phyloP scores from a whole-genome alignment of 2,329 filamentous ascomycete species.

The Penicillium sp. region DNA sequence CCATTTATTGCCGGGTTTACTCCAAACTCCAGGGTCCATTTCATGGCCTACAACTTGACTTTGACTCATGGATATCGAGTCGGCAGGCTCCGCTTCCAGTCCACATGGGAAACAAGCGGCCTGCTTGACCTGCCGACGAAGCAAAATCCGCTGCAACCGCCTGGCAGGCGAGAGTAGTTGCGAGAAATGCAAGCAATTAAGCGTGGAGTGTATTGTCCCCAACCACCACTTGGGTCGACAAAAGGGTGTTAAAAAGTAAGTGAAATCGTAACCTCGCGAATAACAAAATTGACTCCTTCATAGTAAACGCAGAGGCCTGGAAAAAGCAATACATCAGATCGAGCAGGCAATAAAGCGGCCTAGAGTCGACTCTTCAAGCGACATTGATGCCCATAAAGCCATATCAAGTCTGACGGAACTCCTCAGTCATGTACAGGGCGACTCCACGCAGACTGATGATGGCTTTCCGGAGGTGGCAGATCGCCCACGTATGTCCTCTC shows the following conservation, averaged over 20 bases:
- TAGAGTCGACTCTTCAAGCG: slow-evolving; percentile 43
- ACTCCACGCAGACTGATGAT: slow-evolving; percentile 32
- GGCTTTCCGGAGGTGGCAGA: slow-evolving; percentile 34
- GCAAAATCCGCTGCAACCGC: slow-evolving; percentile 66
- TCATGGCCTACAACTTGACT: not conserved
- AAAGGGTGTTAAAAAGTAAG: slow-evolving; percentile 72
- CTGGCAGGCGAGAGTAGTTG: slow-evolving; percentile 52
- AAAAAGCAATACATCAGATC: slow-evolving; percentile 70
- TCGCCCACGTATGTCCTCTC: slow-evolving; percentile 20
- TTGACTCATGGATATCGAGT: slow-evolving; percentile 17
- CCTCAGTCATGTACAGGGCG: slow-evolving; percentile 47
- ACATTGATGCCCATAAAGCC: slow-evolving; percentile 44
- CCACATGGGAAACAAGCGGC: slow-evolving; percentile 44
- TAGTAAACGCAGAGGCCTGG: slow-evolving; percentile 69
- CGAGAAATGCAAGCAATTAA: slow-evolving; percentile 58
- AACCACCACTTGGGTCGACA: slow-evolving; percentile 70
- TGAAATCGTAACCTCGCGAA: slow-evolving; percentile 20
- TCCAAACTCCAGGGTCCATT: too few species aligned
- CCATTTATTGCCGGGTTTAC: too few species aligned
- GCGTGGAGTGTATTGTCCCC: slow-evolving; percentile 63
- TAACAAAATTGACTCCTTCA: slow-evolving; percentile 12
- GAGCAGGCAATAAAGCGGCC: slow-evolving; percentile 64
- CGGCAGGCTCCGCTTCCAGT: slow-evolving; percentile 4
- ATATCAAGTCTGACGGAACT: slow-evolving; percentile 49
- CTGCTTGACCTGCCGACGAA: slow-evolving; percentile 61